Evolutionary conservation across 441 rosid genomes (phyloP), one percentile per base, ranked within the genome.

Genomic region (Pelargonium citronellum): DNA sequence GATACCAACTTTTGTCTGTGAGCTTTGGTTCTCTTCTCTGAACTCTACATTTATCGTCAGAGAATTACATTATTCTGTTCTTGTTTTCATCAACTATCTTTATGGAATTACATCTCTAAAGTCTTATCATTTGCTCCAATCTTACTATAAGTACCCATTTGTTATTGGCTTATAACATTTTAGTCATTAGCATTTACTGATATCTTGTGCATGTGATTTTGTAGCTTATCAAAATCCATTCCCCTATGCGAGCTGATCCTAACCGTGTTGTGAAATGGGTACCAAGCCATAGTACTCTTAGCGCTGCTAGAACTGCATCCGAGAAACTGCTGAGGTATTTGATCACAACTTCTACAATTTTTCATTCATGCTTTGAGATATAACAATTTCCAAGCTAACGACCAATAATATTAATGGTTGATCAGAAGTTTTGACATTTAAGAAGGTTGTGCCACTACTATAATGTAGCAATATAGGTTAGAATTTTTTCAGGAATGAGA

Each of bases 191-290:
- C 20, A 10, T 60, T 67, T 13, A 69, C 19, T 70, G 47, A 69
- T 62, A 5, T 69, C 43, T 47, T 76, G 53, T 68, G 16, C 55
- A 70, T 68, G 66, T 78, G 66, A 9, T 55, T 44, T 76, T 77
- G 13, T 78, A 95, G 99, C 97, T 95, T 62, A 81, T 92, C 68
- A 95, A 89, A 84, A 95, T 92, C 68, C 98, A 92, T 82, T 95
- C 98, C 64, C 98, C 98, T 37, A 84, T 90, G 95, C 80, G 97
- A 71, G 80, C 91, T 82, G 89, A 89, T 81, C 89, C 84, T 19
- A 75, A 81, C 78, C 87, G 91, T 53, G 79, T 82, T 3, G 89
- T 95, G 76, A 80, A 86, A 84, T 88, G 84, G 88, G 79, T 90
- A 58, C 96, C 97, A 37, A 90, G 84, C 77, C 77, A 68, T 66